Evolutionary conservation across 768 basidiomycete species (phyloP).

Genomic region (Boletus rubescentipes): DNA sequence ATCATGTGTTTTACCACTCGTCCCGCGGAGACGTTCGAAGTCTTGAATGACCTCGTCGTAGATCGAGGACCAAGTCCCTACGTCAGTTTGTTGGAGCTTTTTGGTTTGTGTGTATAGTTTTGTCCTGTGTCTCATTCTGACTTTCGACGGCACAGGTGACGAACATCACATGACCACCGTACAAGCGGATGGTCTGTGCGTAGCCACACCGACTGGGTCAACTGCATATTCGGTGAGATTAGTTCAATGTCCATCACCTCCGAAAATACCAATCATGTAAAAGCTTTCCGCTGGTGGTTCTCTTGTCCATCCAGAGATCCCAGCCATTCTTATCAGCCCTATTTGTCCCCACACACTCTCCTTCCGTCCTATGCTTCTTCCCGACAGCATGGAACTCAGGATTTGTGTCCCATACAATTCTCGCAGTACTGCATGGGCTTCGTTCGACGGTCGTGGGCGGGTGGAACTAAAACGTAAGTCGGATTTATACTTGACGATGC

Average conservation of each 20-base stretch:
- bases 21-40: conserved; percentile 95
- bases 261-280: conserved; percentile 9
- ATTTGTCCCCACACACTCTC: conserved; percentile 98
- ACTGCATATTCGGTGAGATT: conserved; percentile 90
- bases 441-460: conserved; percentile 95
- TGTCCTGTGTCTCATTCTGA: conserved; percentile 3
- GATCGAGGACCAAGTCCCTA: conserved; percentile 98
- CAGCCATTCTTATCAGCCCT: conserved; percentile 92
- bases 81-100: conserved; percentile 92
- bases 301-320: conserved; percentile 96
- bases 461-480: conserved; percentile 91
- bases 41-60: conserved; percentile 93
- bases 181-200: conserved; percentile 93
- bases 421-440: conserved; percentile 97
- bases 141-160: conserved; percentile 60
- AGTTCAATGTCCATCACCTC: neutral
- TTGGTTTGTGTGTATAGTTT: conserved; percentile 59
- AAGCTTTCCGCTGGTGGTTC: conserved; percentile 96
- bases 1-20: conserved; percentile 98
- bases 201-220: conserved; percentile 96
- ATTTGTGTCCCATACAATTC: conserved; percentile 99
- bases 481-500: neutral
- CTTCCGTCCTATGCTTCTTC: conserved; percentile 97
- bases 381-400: conserved; percentile 97
- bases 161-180: conserved; percentile 99